Evolutionary conservation across 139 green algal species (phyloP), one percentile per base, ranked within the genome.

Genomic region (Raphidocelis subcapitata): DNA sequence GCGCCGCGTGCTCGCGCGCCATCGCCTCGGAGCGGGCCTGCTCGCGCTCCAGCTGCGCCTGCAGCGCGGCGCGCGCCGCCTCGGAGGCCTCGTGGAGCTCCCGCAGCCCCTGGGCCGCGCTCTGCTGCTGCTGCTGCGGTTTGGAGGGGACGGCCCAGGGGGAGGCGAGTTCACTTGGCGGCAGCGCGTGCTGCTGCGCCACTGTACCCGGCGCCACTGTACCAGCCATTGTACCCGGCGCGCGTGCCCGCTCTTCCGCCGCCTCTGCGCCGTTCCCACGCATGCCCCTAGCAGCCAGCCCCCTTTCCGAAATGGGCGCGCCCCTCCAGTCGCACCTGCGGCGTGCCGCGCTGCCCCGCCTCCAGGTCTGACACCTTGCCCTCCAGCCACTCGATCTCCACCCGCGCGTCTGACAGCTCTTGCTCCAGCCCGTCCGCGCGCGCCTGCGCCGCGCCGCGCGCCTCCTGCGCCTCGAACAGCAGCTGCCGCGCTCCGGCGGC

Each of bases 301-400:
- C n/a, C n/a, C n/a, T n/a, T n/a, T n/a, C n/a, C n/a, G n/a, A n/a
- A n/a, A n/a, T n/a, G n/a, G n/a, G n/a, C n/a, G n/a, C 8, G 41
- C 41, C 12, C 8, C 41, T 49, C 8, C 12, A 49, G 8, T 8
- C 41, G 41, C 41, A 49, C 41, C 41, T 49, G 41, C 12, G 41
- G 41, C 8, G 8, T 49, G 41, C 8, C 12, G 41, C 41, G 8
- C 47, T 67, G 29, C 41, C 41, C 52, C 32, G 26, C 46, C 62
- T 87, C 81, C 54, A 87, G 66, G 52, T 87, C 81, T 32, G 71
- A 46, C 26, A 82, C 77, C 61, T 81, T 79, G 5, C 69, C 71
- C 47, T 87, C 81, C 66, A 59, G 71, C 77, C 77, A 83, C 49
- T 83, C 77, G 54, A 79, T 62, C 65, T 83, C 71, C 72, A 83